Evolutionary conservation across 148 eudicot species (phyloP), one percentile per base, ranked within the genome.

Genomic region (Cornus suecica): DNA sequence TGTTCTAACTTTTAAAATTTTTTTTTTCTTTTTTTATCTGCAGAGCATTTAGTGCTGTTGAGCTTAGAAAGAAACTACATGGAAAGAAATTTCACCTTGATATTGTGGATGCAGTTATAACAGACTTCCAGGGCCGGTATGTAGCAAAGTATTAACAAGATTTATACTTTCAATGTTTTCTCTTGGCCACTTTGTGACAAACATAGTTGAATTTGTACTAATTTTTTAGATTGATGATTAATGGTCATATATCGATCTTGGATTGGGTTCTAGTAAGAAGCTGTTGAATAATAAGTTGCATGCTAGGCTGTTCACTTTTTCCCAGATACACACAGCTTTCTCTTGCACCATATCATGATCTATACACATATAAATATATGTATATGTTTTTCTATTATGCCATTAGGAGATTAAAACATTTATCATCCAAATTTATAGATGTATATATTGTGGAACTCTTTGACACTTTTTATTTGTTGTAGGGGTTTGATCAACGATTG

Each of bases 401-500:
- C 62, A 58, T 22, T 22, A 18, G 62, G 62, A 20, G 4, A 58
- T n/a, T 18, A 22, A 14, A 22, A 56, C 13, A 28, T 31, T 52
- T 45, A 37, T 66, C 26, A 22, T 10, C 51, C 4, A n/a, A 68
- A 16, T 63, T 41, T 52, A 29, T 61, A 28, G 73, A 15, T 78
- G 22, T 25, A 3, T 71, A 27, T 51, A 41, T 28, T 52, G 15
- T 20, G 51, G 9, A 58, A 58, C 20, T 72, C 41, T n/a, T 72
- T 81, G 71, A 81, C 32, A 3, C 20, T 60, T 76, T 11, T 64
- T 8, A 28, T 78, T 74, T 75, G 10, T 74, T 83, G 76, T 71
- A 95, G 97, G 87, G 97, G 97, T 77, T 79, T 92, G 78, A 84
- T 95, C 56, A 90, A 93, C 83, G 99, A 95, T 74, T 20, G 81